Percentiles rank a stretch among this genome's conserved stretches.
phyloP scores from a whole-genome alignment of 345 rosid genomes.

The Streptanthus diversifolius region DNA sequence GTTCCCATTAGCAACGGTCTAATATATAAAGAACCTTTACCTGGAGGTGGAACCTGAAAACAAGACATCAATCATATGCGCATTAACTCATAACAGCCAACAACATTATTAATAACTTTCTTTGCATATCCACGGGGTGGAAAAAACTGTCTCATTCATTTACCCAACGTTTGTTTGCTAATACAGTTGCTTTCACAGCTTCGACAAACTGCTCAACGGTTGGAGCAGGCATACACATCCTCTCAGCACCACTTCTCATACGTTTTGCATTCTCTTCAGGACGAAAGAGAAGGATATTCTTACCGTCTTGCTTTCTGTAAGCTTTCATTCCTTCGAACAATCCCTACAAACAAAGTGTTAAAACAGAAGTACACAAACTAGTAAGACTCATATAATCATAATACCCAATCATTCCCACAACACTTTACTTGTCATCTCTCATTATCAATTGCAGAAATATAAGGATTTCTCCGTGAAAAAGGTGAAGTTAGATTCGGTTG shows the following conservation, averaged over 20 bases:
- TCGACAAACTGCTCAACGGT: slow-evolving; percentile 79
- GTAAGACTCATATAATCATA: neutral
- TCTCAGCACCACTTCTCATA: slow-evolving; percentile 82
- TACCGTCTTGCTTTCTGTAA: slow-evolving; percentile 68
- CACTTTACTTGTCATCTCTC: neutral
- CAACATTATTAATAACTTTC: neutral
- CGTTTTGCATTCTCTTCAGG: slow-evolving; percentile 88
- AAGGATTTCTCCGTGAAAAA: neutral
- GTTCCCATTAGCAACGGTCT: slow-evolving; percentile 95
- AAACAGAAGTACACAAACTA: neutral
- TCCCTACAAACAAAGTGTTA: slow-evolving; percentile 44
- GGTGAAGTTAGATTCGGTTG: neutral
- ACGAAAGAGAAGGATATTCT: slow-evolving; percentile 65
- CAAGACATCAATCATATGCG: neutral
- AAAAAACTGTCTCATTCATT: neutral
- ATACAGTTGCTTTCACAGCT: slow-evolving; percentile 77
- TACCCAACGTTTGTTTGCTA: slow-evolving; percentile 98
- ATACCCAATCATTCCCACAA: neutral
- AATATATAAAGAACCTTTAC: slow-evolving; percentile 88
- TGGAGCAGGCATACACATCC: slow-evolving; percentile 97
- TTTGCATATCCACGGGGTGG: neutral
- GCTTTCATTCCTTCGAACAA: slow-evolving; percentile 96
- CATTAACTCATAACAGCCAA: slow-evolving; percentile 1
- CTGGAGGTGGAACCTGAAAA: slow-evolving; percentile 81
- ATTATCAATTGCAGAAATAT: neutral